Percentiles rank a stretch among this genome's conserved stretches.
Conservation (phyloP, 1,284 basidiomycete species). For the Grifola frondosa region DNA sequence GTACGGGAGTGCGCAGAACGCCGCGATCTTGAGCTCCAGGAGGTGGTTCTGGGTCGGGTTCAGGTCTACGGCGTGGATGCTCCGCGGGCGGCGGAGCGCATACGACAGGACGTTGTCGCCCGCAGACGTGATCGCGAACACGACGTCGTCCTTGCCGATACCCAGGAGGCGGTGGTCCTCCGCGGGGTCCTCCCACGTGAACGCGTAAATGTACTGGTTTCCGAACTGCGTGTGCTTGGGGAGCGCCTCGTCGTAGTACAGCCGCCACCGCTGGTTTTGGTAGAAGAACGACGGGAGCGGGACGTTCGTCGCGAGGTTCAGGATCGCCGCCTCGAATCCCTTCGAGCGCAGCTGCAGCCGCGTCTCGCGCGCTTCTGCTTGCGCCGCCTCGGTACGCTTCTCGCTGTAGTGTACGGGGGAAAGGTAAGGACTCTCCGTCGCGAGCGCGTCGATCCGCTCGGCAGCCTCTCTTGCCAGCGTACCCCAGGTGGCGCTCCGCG, state of each 20-base stretch:
- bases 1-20: slow-evolving; percentile 19
- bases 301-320: slow-evolving; percentile 23
- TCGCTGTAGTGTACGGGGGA: slow-evolving; percentile 19
- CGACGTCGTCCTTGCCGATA: slow-evolving; percentile 22
- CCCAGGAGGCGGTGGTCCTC: slow-evolving; percentile 22
- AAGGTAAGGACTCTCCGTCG: slow-evolving; percentile 22
- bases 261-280: slow-evolving; percentile 22
- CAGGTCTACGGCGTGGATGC: slow-evolving; percentile 24
- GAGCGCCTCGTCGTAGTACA: slow-evolving; percentile 24
- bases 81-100: slow-evolving; percentile 16
- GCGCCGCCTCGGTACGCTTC: slow-evolving; percentile 12
- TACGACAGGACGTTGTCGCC: slow-evolving; percentile 23
- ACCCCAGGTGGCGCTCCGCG: slow-evolving; percentile 16
- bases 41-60: slow-evolving; percentile 24
- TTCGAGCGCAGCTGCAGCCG: slow-evolving; percentile 20
- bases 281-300: slow-evolving; percentile 23
- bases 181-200: slow-evolving; percentile 24
- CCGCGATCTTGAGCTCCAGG: slow-evolving; percentile 22
- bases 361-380: slow-evolving; percentile 12
- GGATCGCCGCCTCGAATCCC: slow-evolving; percentile 24
- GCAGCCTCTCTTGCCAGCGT: slow-evolving; percentile 15
- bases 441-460: slow-evolving; percentile 20
- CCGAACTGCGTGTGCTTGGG: slow-evolving; percentile 22
- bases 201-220: slow-evolving; percentile 23
- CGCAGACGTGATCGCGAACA: slow-evolving; percentile 23